These are phyloP conservation scores for Aureobasidium pullulans DNA, from an alignment of 2,329 filamentous ascomycete species.

Conservation along the genomic window DNA sequence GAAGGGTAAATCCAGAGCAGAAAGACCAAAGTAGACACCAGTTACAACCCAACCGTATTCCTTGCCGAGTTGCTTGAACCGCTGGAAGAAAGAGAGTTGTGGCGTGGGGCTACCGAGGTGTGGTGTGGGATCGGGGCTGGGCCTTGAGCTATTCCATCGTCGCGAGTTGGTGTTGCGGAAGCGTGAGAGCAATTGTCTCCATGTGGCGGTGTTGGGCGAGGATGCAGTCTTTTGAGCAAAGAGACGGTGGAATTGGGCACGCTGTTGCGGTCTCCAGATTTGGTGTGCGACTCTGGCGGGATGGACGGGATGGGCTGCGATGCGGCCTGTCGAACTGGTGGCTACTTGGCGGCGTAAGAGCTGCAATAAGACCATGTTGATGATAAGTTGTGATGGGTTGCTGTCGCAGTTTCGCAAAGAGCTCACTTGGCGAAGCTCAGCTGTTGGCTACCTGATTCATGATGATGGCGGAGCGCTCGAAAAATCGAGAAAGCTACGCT, in stretches of 20 bases:
- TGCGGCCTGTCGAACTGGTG: background rate
- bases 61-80: slow-evolving; percentile 73
- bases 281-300: background rate
- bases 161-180: background rate
- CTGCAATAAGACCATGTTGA: background rate
- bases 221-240: background rate
- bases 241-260: background rate
- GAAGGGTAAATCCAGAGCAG: slow-evolving; percentile 85
- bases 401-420: background rate
- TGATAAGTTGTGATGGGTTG: background rate
- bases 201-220: background rate
- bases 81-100: slow-evolving; percentile 44
- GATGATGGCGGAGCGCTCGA: background rate
- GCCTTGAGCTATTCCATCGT: slow-evolving; percentile 32
- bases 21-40: slow-evolving; percentile 81
- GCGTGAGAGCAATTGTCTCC: slow-evolving; percentile 1
- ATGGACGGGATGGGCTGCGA: background rate
- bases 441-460: slow-evolving; percentile 5
- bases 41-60: slow-evolving; percentile 94
- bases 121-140: slow-evolving; percentile 28
- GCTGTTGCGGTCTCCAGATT: background rate
- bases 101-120: slow-evolving; percentile 23
- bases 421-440: background rate
- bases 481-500: slow-evolving; percentile 2
- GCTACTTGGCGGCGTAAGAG: background rate